Percentiles rank a stretch among this genome's conserved stretches.
Conservation (phyloP, 768 basidiomycete genomes). For the Heimioporus sp. region DNA sequence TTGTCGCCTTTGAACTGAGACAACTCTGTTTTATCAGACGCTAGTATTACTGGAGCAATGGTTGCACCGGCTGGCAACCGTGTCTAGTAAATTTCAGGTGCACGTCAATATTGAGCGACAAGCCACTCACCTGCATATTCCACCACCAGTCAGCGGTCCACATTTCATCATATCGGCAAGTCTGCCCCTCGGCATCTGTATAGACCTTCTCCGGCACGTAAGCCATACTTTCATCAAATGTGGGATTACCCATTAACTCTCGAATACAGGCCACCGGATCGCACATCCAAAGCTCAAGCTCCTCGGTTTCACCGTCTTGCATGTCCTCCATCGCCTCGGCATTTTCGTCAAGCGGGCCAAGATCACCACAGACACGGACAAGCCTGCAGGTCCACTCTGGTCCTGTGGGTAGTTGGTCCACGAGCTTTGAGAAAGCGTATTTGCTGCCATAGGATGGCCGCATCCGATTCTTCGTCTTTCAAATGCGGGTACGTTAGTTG, state of each 20-base stretch:
- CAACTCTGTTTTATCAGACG: slow-evolving; percentile 1
- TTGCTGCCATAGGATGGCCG: too few species aligned
- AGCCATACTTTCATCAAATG: background rate
- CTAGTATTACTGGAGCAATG: background rate
- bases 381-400: too few species aligned
- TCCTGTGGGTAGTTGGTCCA: too few species aligned
- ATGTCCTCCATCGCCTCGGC: too few species aligned
- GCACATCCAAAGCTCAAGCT: slow-evolving; percentile 29
- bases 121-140: background rate
- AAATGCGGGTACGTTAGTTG: too few species aligned
- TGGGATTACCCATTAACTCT: slow-evolving; percentile 29
- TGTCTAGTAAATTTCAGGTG: background rate
- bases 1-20: background rate
- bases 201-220: slow-evolving; percentile 5
- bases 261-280: slow-evolving; percentile 33
- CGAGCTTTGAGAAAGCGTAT: too few species aligned
- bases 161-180: slow-evolving; percentile 1
- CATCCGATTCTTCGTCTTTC: too few species aligned
- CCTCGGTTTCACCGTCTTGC: too few species aligned
- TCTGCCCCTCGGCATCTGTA: background rate
- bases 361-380: too few species aligned
- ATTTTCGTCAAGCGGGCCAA: too few species aligned
- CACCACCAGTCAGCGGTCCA: slow-evolving; percentile 15
- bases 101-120: too few species aligned
- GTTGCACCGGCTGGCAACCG: background rate